Evolutionary conservation across 305 asterid species (phyloP).

Genomic region (Solanum hybrid): DNA sequence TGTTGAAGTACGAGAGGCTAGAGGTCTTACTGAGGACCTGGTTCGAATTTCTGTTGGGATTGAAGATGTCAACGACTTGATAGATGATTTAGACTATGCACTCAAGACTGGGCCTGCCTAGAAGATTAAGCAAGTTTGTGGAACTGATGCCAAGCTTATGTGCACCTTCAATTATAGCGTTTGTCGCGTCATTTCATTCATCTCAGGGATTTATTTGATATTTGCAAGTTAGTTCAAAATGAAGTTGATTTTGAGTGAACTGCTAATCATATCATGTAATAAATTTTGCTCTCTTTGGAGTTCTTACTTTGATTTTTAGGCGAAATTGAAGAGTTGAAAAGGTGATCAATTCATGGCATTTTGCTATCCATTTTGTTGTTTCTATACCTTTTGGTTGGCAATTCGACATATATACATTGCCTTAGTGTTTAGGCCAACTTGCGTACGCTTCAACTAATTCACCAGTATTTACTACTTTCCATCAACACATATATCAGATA

Average conservation of each 20-base stretch:
- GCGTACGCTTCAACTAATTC: neutral
- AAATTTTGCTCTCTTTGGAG: neutral
- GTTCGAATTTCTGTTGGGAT: conserved; percentile 81
- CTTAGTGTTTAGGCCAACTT: neutral
- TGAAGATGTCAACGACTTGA: conserved; percentile 58
- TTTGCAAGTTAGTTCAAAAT: neutral
- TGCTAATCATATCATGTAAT: neutral
- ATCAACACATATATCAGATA: neutral
- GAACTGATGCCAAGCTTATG: neutral
- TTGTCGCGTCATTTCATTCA: neutral
- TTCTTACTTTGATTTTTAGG: neutral
- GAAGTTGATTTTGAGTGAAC: neutral
- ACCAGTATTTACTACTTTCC: neutral
- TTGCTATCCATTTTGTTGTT: neutral
- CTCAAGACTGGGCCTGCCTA: conserved; percentile 8
- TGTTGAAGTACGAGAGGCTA: conserved; percentile 65
- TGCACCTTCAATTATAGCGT: neutral
- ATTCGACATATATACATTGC: neutral
- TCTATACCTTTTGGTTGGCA: neutral
- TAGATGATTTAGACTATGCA: conserved; percentile 45
- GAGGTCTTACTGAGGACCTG: conserved; percentile 71
- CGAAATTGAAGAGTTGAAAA: neutral
- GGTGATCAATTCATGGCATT: neutral
- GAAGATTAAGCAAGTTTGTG: neutral
- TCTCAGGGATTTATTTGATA: neutral